These are phyloP conservation scores for Saccharomyces uvarum DNA, from an alignment of 1,139 yeast genomes.

Conservation along the genomic window DNA sequence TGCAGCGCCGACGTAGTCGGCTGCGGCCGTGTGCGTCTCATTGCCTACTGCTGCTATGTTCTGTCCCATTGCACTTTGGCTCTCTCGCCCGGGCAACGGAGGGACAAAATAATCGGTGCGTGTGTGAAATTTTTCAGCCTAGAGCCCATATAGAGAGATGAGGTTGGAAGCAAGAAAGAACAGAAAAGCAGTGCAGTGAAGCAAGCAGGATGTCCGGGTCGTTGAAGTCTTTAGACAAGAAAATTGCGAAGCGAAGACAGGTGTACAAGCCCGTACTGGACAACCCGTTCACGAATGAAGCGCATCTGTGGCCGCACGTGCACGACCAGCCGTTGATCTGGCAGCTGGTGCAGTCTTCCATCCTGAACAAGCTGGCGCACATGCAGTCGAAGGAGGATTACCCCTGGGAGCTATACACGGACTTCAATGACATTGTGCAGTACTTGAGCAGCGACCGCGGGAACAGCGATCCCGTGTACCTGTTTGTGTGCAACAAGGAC, in stretches of 20 bases:
- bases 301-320: slow-evolving; percentile 27
- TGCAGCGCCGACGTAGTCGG: not conserved
- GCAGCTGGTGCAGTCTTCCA: slow-evolving; percentile 18
- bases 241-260: slow-evolving; percentile 24
- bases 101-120: not conserved
- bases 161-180: not conserved
- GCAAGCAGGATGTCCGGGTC: slow-evolving; percentile 4
- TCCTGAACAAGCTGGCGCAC: slow-evolving; percentile 15
- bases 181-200: not conserved
- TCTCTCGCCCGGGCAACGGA: not conserved
- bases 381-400: slow-evolving; percentile 10
- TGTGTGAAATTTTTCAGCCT: not conserved
- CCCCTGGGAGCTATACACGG: slow-evolving; percentile 16
- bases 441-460: slow-evolving; percentile 9
- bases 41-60: not conserved
- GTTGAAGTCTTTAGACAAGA: slow-evolving; percentile 20
- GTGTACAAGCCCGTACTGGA: slow-evolving; percentile 28
- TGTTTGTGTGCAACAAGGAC: slow-evolving; percentile 28
- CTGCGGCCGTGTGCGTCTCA: not conserved
- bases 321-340: slow-evolving; percentile 22
- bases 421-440: slow-evolving; percentile 21
- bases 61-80: not conserved
- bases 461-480: slow-evolving; percentile 7
- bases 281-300: slow-evolving; percentile 27
- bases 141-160: not conserved